A percentile compares a stretch with the other conserved stretches of the same genome.
Conservation (phyloP, 352 stramenopile genomes). For the Pythium monospermum region DNA sequence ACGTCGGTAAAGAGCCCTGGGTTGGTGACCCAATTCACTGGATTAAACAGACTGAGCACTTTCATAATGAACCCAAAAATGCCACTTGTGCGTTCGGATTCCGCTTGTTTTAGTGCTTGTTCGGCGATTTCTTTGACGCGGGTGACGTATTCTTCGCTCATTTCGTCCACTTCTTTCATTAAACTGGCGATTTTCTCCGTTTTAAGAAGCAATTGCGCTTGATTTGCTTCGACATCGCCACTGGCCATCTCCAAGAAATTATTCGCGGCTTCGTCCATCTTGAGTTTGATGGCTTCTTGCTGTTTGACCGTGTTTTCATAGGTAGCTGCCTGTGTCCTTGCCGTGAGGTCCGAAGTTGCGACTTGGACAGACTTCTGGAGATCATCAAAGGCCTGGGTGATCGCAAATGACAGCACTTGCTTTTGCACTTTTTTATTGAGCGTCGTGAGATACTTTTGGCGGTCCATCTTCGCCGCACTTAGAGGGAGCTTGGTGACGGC, state of each 20-base stretch:
- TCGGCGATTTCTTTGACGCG: constrained; percentile 4
- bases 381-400: constrained; percentile 5
- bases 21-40: constrained; percentile 3
- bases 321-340: not conserved
- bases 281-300: constrained; percentile 1
- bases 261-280: constrained; percentile 5
- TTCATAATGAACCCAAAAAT: constrained; percentile 9
- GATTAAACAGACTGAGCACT: constrained; percentile 5
- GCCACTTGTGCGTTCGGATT: not conserved
- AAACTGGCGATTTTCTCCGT: not conserved
- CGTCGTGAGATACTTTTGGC: constrained; percentile 1
- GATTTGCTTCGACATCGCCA: not conserved
- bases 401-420: constrained; percentile 4
- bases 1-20: constrained; percentile 1
- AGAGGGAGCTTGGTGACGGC: constrained; percentile 6
- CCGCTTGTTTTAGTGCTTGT: not conserved
- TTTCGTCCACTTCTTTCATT: not conserved
- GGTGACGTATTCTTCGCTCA: not conserved
- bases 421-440: constrained; percentile 5
- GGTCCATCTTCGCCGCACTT: not conserved
- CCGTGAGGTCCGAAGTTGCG: constrained; percentile 1
- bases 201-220: not conserved
- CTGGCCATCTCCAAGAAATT: not conserved
- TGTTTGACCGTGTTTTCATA: constrained; percentile 5
- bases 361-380: constrained; percentile 2